These are phyloP conservation scores for Emydomyces testavorans DNA, from an alignment of 2,329 filamentous ascomycete genomes.

Conservation along the genomic window DNA sequence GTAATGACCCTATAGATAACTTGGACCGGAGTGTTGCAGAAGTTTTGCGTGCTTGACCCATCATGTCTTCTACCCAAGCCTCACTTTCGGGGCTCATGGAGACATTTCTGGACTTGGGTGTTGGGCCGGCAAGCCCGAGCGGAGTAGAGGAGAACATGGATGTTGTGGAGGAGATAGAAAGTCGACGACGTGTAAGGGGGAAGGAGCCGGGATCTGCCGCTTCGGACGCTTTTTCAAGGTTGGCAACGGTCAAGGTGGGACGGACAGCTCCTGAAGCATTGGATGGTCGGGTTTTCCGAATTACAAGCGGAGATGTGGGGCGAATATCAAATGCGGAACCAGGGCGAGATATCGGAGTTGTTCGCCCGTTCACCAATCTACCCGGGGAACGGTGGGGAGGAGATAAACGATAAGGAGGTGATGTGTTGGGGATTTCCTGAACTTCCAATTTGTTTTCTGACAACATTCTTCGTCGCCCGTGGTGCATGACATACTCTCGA, in stretches of 20 bases:
- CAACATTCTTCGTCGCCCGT: slow-evolving; percentile 60
- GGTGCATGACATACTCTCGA: slow-evolving; percentile 83
- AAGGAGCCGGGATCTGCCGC: slow-evolving; percentile 24
- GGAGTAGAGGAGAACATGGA: slow-evolving; percentile 30
- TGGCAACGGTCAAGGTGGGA: slow-evolving; percentile 22
- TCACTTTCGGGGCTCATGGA: slow-evolving; percentile 37
- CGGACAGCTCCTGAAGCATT: slow-evolving; percentile 25
- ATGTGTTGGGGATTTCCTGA: slow-evolving; percentile 32
- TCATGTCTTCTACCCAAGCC: slow-evolving; percentile 38
- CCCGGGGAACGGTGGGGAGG: slow-evolving; percentile 8
- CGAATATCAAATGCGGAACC: slow-evolving; percentile 28
- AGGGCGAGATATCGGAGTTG: slow-evolving; percentile 28
- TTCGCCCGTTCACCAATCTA: slow-evolving; percentile 21
- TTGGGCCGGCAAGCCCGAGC: slow-evolving; percentile 37
- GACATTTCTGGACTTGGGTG: slow-evolving; percentile 29
- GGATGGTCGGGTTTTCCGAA: slow-evolving; percentile 30
- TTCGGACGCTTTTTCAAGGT: slow-evolving; percentile 22
- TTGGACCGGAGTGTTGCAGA: slow-evolving; percentile 24
- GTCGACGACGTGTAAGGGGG: slow-evolving; percentile 23
- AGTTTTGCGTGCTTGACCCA: slow-evolving; percentile 34
- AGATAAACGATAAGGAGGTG: slow-evolving; percentile 14
- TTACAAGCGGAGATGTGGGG: slow-evolving; percentile 30
- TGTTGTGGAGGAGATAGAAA: slow-evolving; percentile 31
- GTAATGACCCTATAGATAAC: slow-evolving; percentile 7
- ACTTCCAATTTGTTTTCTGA: slow-evolving; percentile 47